Evolutionary conservation across 108 stramenopile genomes (phyloP), one percentile per base, ranked within the genome.

Genomic region (Fragilariopsis cylindrus): DNA sequence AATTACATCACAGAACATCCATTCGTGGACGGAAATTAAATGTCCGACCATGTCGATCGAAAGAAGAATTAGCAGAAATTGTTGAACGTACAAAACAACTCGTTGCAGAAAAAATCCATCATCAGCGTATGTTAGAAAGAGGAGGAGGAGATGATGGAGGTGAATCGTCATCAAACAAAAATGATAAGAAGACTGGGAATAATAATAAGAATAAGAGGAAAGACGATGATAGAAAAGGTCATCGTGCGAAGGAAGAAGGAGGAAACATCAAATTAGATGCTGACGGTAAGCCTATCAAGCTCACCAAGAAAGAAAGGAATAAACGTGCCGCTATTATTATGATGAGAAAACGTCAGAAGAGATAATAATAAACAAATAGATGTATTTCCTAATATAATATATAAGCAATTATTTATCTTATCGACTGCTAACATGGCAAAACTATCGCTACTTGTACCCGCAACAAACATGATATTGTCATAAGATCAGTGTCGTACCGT

Each of bases 1-100:
- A 74, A 50, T 48, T 75, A 40, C 70, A 89, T 46, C 81, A 89
- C 50, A 78, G 79, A 9, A 78, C 76, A 15, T 21, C 72, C 4
- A 80, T 91, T 62, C 74, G 88, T 50, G 89, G 88, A 13, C 74
- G 89, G 3, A 82, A 70, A 58, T 76, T 94, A 45, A 91, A 91
- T 75, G 87, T 94, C 49, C 87, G 93, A 47, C 90, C 88, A 0
- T 90, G 88, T 11, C 68, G 68, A 49, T 85, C 89, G 15, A 85
- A 88, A 74, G 54, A 75, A 71, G 90, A 94, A 71, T 53, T 94
- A 30, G 81, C 88, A 1, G 78, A 83, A 49, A 91, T 94, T 75
- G 93, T 90, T 39, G 58, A 69, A 4, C 79, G 74, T 39, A 94
- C 93, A 8, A 81, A 89, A 80, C 85, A 86, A 71, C 55, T 81